Evolutionary conservation across 179 eudicot genomes (phyloP).

Genomic region (Vitellaria paradoxa): DNA sequence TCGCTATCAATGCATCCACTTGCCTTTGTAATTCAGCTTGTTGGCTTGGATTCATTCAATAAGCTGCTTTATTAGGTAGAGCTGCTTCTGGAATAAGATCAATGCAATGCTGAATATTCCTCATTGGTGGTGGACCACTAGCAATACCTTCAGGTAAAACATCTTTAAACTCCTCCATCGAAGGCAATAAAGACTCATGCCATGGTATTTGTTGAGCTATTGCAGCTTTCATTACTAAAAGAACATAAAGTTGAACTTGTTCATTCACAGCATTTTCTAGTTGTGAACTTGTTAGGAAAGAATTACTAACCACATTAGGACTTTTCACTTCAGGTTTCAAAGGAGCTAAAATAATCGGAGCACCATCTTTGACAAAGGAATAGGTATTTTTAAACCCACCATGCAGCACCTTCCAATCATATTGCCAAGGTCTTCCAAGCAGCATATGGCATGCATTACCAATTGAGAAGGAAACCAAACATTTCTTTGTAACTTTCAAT

Average conservation of each 20-base stretch:
- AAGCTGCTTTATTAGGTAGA: not conserved
- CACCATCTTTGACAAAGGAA: not conserved
- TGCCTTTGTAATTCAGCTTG: not conserved
- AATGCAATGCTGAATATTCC: not conserved
- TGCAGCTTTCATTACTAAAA: not conserved
- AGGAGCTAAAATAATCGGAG: constrained; percentile 4
- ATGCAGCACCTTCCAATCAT: not conserved
- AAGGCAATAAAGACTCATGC: too few relatives aligned
- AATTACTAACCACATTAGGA: not conserved
- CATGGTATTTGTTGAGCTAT: too few relatives aligned
- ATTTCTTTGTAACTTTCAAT: too few relatives aligned
- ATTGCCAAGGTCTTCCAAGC: not conserved
- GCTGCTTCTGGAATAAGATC: not conserved
- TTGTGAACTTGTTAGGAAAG: not conserved
- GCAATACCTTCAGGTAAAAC: not conserved
- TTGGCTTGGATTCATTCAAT: not conserved
- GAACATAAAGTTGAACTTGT: not conserved
- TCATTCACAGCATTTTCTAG: not conserved
- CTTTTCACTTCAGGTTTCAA: not conserved
- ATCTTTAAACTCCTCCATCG: constrained; percentile 7
- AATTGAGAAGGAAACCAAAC: not conserved
- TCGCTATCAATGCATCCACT: not conserved
- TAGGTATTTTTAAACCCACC: not conserved
- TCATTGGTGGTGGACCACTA: not conserved
- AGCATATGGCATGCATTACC: not conserved